A percentile compares a stretch with the other conserved stretches of the same genome.
phyloP scores from a whole-genome alignment of 2,329 filamentous ascomycete species.

The Penicillium sp. region DNA sequence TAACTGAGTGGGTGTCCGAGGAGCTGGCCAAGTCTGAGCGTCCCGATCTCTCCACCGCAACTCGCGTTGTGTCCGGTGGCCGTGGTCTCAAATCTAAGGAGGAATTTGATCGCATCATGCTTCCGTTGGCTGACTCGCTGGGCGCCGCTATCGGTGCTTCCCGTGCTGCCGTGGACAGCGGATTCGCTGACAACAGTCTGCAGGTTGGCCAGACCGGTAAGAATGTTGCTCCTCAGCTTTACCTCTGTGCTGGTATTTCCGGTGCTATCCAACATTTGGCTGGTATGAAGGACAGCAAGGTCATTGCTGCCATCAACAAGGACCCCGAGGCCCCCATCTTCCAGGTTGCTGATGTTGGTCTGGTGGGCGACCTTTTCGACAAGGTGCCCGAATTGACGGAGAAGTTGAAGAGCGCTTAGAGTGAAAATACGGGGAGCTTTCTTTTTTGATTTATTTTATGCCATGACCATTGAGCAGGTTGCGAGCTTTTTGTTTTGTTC shows the following conservation, averaged over 20 bases:
- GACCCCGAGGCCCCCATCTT: constrained; percentile 96
- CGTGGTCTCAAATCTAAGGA: constrained; percentile 97
- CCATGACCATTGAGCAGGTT: constrained; percentile 12
- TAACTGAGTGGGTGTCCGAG: constrained; percentile 90
- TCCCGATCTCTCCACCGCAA: constrained; percentile 87
- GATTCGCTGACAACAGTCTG: constrained; percentile 96
- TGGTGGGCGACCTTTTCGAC: constrained; percentile 94
- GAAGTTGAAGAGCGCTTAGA: constrained; percentile 60
- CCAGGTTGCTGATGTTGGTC: constrained; percentile 92
- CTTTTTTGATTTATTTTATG: constrained; percentile 15
- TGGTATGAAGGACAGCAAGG: constrained; percentile 99
- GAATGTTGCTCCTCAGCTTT: constrained; percentile 94
- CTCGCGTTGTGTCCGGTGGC: constrained; percentile 87
- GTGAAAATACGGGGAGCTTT: not conserved
- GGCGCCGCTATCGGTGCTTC: constrained; percentile 96
- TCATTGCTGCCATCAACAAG: constrained; percentile 99
- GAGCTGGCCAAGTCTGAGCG: constrained; percentile 90
- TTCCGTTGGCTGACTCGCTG: constrained; percentile 86
- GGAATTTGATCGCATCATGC: constrained; percentile 91
- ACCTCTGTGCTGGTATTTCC: constrained; percentile 92
- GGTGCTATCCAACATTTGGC: constrained; percentile 97
- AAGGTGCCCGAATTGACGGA: constrained; percentile 94
- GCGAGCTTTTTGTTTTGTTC: constrained; percentile 5
- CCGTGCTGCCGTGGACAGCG: constrained; percentile 91
- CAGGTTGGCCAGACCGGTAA: constrained; percentile 99